Conservation (phyloP, 139 green algal species). For the Diplosphaera chodatii region DNA sequence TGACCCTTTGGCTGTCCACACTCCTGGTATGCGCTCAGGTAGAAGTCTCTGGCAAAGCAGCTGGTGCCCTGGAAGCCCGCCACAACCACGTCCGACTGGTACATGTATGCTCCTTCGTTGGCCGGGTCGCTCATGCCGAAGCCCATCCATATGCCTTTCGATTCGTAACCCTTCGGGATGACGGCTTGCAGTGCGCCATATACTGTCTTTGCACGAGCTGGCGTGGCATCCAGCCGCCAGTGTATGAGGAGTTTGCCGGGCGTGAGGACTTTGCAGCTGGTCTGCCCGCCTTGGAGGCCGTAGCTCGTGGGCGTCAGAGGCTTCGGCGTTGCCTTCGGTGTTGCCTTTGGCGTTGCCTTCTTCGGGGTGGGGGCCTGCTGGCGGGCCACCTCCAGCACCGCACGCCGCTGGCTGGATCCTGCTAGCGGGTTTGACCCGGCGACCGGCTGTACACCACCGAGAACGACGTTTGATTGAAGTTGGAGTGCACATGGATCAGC, state of each 20-base stretch:
- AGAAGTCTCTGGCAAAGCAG: not conserved
- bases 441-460: too few relatives aligned
- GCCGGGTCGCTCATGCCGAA: not conserved
- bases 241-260: not conserved
- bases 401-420: too few relatives aligned
- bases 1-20: not conserved
- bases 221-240: not conserved
- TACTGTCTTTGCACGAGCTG: not conserved
- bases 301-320: not conserved
- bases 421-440: too few relatives aligned
- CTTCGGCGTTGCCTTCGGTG: too few relatives aligned
- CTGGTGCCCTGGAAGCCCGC: not conserved
- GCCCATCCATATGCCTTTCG: not conserved
- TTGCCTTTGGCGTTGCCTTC: too few relatives aligned
- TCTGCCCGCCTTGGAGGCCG: not conserved
- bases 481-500: too few relatives aligned
- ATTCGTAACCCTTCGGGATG: not conserved
- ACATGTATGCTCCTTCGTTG: not conserved
- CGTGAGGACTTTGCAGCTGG: not conserved
- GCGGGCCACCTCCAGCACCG: too few relatives aligned
- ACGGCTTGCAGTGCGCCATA: not conserved
- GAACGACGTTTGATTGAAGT: too few relatives aligned
- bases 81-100: not conserved
- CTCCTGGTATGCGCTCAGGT: too few relatives aligned
- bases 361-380: too few relatives aligned